Percentiles rank a stretch among this genome's conserved stretches.
These are phyloP conservation scores for Atalantia buxifolia DNA, from an alignment of 345 rosid species.

Conservation along the genomic window DNA sequence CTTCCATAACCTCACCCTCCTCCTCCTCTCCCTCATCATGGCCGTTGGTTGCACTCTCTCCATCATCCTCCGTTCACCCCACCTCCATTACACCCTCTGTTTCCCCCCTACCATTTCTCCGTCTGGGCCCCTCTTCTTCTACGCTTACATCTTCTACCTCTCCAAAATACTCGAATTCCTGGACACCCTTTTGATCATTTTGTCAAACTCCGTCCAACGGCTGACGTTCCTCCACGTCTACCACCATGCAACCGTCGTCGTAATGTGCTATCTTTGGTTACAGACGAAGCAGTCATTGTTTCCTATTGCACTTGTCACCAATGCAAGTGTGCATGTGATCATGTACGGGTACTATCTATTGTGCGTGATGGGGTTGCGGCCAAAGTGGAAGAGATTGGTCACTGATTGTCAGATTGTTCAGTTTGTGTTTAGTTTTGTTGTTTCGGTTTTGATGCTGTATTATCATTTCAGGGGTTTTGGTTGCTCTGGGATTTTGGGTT, in stretches of 20 bases:
- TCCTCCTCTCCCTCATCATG: constrained; percentile 60
- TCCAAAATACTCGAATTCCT: constrained; percentile 62
- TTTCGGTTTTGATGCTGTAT: constrained; percentile 49
- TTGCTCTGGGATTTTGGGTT: constrained; percentile 65
- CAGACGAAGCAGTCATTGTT: constrained; percentile 55
- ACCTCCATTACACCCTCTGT: constrained; percentile 32
- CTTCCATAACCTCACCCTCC: constrained; percentile 64
- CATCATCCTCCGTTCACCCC: constrained; percentile 17
- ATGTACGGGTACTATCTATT: constrained; percentile 68
- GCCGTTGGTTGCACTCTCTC: constrained; percentile 70
- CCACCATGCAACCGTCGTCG: constrained; percentile 68
- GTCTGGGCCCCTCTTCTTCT: constrained; percentile 59
- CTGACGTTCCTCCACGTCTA: constrained; percentile 84
- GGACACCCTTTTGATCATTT: constrained; percentile 56
- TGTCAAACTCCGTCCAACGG: constrained; percentile 48
- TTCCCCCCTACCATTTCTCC: constrained; percentile 44
- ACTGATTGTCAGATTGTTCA: constrained; percentile 77
- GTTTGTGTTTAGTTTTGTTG: constrained; percentile 54
- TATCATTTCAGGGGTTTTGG: constrained; percentile 50
- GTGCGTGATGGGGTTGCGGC: constrained; percentile 56
- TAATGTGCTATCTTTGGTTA: constrained; percentile 75
- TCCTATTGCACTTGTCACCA: constrained; percentile 52
- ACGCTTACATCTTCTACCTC: constrained; percentile 69
- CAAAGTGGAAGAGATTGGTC: constrained; percentile 75
- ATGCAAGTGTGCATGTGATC: constrained; percentile 58